These are phyloP conservation scores for Cadophora sp. DNA, from an alignment of 2,329 filamentous ascomycete genomes.

Conservation along the genomic window DNA sequence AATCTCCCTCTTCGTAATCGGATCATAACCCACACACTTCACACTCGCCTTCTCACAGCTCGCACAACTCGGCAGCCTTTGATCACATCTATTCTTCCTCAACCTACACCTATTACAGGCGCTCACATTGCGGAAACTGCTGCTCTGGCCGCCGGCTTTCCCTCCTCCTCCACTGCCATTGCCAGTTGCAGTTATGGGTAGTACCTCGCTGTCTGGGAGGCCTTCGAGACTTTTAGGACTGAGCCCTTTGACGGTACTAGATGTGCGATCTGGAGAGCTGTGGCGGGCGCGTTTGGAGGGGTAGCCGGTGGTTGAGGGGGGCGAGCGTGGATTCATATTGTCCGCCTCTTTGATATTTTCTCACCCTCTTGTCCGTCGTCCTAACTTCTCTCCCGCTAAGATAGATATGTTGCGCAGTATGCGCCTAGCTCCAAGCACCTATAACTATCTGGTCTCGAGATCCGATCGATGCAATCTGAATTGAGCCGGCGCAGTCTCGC, in stretches of 20 bases:
- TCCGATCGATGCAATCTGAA: not conserved
- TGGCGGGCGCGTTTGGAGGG: conserved; percentile 64
- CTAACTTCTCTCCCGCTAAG: not conserved
- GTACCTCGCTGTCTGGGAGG: conserved; percentile 7
- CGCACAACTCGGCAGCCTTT: conserved; percentile 87
- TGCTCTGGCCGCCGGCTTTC: conserved; percentile 61
- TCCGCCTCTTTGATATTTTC: not conserved
- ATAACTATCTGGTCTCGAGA: not conserved
- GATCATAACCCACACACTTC: conserved; percentile 93
- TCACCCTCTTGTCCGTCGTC: not conserved
- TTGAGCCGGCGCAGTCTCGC: not conserved
- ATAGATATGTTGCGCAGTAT: not conserved
- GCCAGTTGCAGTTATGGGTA: conserved; percentile 16
- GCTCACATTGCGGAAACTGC: conserved; percentile 84
- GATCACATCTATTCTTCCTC: conserved; percentile 94
- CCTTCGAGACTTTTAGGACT: conserved; percentile 38
- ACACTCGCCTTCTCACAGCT: conserved; percentile 93
- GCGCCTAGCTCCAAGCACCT: not conserved
- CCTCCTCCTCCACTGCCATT: conserved; percentile 41
- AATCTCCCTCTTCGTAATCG: conserved; percentile 95
- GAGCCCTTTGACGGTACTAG: conserved; percentile 41
- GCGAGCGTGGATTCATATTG: conserved; percentile 54
- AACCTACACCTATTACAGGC: conserved; percentile 92
- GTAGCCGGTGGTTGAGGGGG: conserved; percentile 52
- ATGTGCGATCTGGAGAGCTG: conserved; percentile 51